Percentiles rank a stretch among this genome's conserved stretches.
Evolutionary conservation across 2,329 filamentous ascomycete genomes (phyloP).

Genomic region (Pseudopithomyces chartarum): DNA sequence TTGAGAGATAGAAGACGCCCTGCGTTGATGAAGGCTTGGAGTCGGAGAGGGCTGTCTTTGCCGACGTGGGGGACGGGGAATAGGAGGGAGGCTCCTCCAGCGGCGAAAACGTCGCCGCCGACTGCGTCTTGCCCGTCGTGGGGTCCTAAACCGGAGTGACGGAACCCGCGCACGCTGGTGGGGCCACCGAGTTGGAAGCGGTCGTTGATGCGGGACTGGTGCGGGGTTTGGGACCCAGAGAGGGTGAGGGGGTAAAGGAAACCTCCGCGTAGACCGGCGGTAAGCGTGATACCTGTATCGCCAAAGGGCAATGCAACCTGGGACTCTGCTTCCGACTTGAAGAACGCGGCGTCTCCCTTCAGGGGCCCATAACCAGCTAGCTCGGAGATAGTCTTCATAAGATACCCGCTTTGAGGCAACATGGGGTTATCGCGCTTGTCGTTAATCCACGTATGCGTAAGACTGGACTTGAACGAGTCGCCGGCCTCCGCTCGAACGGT

Average conservation of each 20-base stretch:
- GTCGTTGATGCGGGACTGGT: conserved; percentile 84
- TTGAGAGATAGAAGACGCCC: conserved; percentile 81
- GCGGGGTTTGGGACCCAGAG: conserved; percentile 59
- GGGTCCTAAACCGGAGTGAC: conserved; percentile 84
- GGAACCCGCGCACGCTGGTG: conserved; percentile 92
- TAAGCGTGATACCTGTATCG: conserved; percentile 79
- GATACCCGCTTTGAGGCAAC: conserved; percentile 80
- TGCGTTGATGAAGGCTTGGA: conserved; percentile 91
- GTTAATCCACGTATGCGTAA: conserved; percentile 79
- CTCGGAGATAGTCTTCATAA: conserved; percentile 77
- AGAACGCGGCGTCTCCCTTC: conserved; percentile 89
- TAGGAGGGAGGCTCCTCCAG: conserved; percentile 83
- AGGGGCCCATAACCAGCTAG: conserved; percentile 86
- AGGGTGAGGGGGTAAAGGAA: conserved; percentile 80
- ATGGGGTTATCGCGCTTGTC: conserved; percentile 85
- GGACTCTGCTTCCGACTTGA: conserved; percentile 86
- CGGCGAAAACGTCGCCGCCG: conserved; percentile 90
- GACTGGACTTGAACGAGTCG: conserved; percentile 85
- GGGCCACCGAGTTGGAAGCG: conserved; percentile 94
- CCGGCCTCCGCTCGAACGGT: conserved; percentile 84
- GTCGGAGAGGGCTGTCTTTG: conserved; percentile 79
- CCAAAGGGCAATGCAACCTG: conserved; percentile 76
- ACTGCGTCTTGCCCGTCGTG: conserved; percentile 84
- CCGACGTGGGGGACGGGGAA: conserved; percentile 83
- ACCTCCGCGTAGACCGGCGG: conserved; percentile 79